Evolutionary conservation across 1,139 yeast genomes (phyloP).

Genomic region (Lizanozyma gosingica): DNA sequence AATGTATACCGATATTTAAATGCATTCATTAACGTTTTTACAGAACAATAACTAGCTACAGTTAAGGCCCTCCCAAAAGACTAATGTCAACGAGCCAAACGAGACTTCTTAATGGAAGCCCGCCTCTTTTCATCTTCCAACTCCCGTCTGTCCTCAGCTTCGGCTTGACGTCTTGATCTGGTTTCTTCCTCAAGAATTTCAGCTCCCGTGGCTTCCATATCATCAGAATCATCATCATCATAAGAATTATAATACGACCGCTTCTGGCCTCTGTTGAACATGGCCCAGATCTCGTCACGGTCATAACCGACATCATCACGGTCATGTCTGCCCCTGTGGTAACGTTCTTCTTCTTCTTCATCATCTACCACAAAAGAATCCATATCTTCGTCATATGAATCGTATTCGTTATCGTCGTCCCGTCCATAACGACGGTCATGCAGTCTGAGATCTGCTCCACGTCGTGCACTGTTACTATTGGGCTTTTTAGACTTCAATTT

Average conservation of each 20-base stretch:
- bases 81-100: too few species aligned
- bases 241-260: conserved; percentile 31
- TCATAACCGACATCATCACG: conserved; percentile 41
- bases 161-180: conserved; percentile 50
- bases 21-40: too few species aligned
- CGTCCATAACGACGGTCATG: too few species aligned
- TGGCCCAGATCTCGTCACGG: conserved; percentile 82
- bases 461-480: background rate
- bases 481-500: conserved; percentile 14
- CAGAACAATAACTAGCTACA: too few species aligned
- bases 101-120: conserved; percentile 7
- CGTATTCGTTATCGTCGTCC: conserved; percentile 1
- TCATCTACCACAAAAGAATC: conserved; percentile 55
- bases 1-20: too few species aligned
- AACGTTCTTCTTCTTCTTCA: conserved; percentile 26
- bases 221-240: conserved; percentile 53
- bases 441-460: background rate
- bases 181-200: conserved; percentile 79
- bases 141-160: conserved; percentile 58
- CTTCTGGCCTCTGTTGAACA: conserved; percentile 61
- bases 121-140: conserved; percentile 46
- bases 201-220: conserved; percentile 92
- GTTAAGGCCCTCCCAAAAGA: too few species aligned
- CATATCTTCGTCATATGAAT: conserved; percentile 26
- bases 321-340: conserved; percentile 2